Conservation (phyloP, 1,139 yeast species). For the Nadsonia commutata region DNA sequence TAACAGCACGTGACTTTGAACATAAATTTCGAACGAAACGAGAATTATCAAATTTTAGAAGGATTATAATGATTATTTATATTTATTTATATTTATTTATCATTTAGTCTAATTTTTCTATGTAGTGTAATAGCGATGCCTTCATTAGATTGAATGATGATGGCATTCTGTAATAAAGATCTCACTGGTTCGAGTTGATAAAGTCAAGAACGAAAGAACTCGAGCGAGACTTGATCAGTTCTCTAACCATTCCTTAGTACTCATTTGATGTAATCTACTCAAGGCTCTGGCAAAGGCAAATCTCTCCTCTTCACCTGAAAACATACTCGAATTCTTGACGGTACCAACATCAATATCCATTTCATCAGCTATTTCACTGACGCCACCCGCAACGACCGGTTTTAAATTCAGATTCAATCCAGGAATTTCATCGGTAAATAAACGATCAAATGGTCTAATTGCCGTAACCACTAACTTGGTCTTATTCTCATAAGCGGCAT, state of each 20-base stretch:
- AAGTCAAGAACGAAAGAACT: too few species aligned
- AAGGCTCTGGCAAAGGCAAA: constrained; percentile 95
- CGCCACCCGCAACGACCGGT: constrained; percentile 17
- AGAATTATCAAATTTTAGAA: too few species aligned
- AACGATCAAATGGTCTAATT: constrained; percentile 68
- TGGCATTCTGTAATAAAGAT: too few species aligned
- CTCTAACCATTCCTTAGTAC: constrained; percentile 84
- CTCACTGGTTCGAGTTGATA: too few species aligned
- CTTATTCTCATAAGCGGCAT: constrained; percentile 86
- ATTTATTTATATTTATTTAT: too few species aligned
- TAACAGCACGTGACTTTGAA: background rate
- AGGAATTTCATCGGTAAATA: constrained; percentile 76
- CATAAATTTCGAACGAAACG: too few species aligned
- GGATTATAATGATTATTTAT: too few species aligned
- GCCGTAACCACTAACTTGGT: constrained; percentile 80
- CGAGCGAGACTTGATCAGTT: too few species aligned
- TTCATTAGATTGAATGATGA: too few species aligned
- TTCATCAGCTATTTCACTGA: constrained; percentile 32
- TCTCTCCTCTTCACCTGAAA: constrained; percentile 81
- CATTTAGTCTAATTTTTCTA: too few species aligned
- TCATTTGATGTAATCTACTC: constrained; percentile 83
- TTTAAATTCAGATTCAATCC: too few species aligned
- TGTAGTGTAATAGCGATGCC: too few species aligned
- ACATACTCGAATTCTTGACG: constrained; percentile 68
- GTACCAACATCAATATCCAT: constrained; percentile 64